Percentiles rank a stretch among this genome's conserved stretches.
Evolutionary conservation across 2,329 filamentous ascomycete genomes (phyloP).

Genomic region (Penicillium sclerotigenum): DNA sequence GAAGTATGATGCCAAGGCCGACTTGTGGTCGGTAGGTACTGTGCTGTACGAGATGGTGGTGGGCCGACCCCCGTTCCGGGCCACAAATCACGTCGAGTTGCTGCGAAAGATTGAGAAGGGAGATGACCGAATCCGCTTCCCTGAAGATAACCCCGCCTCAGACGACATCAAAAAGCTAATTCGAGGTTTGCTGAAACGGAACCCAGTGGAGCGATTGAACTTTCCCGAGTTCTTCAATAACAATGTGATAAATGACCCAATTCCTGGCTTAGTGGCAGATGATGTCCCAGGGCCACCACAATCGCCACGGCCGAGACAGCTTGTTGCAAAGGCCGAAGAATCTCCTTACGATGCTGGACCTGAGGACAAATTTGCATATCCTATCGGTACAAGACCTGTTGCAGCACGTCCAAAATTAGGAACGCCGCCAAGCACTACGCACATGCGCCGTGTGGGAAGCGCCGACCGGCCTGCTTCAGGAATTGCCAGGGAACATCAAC

Average conservation of each 20-base stretch:
- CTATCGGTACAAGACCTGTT: slow-evolving; percentile 39
- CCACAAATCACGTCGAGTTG: slow-evolving; percentile 90
- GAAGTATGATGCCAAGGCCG: slow-evolving; percentile 94
- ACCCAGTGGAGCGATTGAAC: slow-evolving; percentile 76
- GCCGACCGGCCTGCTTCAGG: slow-evolving; percentile 30
- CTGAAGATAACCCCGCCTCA: slow-evolving; percentile 67
- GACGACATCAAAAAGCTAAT: slow-evolving; percentile 78
- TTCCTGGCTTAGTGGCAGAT: slow-evolving; percentile 77
- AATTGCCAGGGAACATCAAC: slow-evolving; percentile 26
- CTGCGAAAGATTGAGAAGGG: slow-evolving; percentile 86
- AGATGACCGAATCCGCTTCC: slow-evolving; percentile 81
- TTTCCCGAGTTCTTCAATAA: slow-evolving; percentile 84
- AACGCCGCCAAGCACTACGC: slow-evolving; percentile 27
- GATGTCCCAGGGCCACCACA: slow-evolving; percentile 46
- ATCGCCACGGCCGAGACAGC: slow-evolving; percentile 12
- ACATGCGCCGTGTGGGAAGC: slow-evolving; percentile 36
- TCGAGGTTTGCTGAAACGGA: slow-evolving; percentile 75
- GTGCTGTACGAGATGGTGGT: slow-evolving; percentile 95
- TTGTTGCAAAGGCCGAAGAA: slow-evolving; percentile 23
- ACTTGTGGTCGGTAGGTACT: slow-evolving; percentile 96
- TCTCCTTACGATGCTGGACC: slow-evolving; percentile 20
- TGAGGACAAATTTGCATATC: slow-evolving; percentile 23
- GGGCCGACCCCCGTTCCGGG: slow-evolving; percentile 84
- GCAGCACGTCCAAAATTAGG: slow-evolving; percentile 28
- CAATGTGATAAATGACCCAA: slow-evolving; percentile 67